phyloP scores from a whole-genome alignment of 2,329 filamentous ascomycete species.

The Fusarium pseudograminearum region DNA sequence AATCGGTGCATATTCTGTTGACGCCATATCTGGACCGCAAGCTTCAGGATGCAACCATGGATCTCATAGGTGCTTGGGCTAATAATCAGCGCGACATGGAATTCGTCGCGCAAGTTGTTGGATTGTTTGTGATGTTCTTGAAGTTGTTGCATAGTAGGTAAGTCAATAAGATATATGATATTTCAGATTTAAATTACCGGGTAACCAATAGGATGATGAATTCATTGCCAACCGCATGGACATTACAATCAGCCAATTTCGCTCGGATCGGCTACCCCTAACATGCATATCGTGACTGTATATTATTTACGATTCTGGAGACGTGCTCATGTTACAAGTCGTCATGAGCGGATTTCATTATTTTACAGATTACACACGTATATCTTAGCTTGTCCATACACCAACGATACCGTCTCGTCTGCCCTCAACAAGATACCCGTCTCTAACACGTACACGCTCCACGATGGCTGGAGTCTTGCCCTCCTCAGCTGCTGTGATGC shows the following conservation, averaged over 20 bases:
- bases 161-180: not conserved
- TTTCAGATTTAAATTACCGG: not conserved
- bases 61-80: not conserved
- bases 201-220: constrained; percentile 8
- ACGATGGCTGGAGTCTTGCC: constrained; percentile 75
- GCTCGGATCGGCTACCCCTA: not conserved
- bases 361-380: constrained; percentile 45
- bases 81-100: not conserved
- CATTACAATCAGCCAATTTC: not conserved
- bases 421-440: constrained; percentile 94
- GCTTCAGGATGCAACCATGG: not conserved
- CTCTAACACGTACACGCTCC: constrained; percentile 89
- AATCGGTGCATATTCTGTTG: constrained; percentile 31
- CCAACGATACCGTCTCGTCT: constrained; percentile 88
- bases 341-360: constrained; percentile 40
- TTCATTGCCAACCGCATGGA: not conserved
- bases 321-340: constrained; percentile 15
- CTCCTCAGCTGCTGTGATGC: constrained; percentile 75
- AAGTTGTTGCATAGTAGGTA: not conserved
- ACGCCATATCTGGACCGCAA: constrained; percentile 34
- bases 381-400: constrained; percentile 80
- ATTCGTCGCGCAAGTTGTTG: not conserved
- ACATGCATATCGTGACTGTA: not conserved
- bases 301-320: not conserved
- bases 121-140: not conserved